These are phyloP conservation scores for Collybia mongolica DNA, from an alignment of 768 basidiomycete genomes.

Conservation along the genomic window DNA sequence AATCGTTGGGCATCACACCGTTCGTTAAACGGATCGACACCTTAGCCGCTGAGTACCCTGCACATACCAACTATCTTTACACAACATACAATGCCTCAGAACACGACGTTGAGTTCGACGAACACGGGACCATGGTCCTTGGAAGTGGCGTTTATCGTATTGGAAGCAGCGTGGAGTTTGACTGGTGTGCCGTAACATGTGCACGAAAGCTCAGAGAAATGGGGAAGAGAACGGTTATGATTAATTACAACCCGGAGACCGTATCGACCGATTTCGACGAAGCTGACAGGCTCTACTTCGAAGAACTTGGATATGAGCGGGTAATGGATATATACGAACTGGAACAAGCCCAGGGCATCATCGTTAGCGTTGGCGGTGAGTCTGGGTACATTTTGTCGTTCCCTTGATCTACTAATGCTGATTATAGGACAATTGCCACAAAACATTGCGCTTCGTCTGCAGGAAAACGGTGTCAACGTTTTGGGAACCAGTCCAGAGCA, in stretches of 20 bases:
- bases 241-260: conserved; percentile 99
- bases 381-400: not conserved
- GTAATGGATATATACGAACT: conserved; percentile 99
- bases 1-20: conserved; percentile 85
- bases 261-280: conserved; percentile 99
- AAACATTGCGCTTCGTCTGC: conserved; percentile 96
- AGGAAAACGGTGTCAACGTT: conserved; percentile 87
- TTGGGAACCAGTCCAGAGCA: conserved; percentile 93
- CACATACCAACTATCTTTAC: conserved; percentile 98
- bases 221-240: conserved; percentile 96
- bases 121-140: conserved; percentile 98
- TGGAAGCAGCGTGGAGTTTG: conserved; percentile 98
- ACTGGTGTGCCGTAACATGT: conserved; percentile 99
- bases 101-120: conserved; percentile 94
- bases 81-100: conserved; percentile 97
- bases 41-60: conserved; percentile 97
- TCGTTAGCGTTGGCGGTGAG: conserved; percentile 95
- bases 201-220: conserved; percentile 88
- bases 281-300: conserved; percentile 98
- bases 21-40: conserved; percentile 99
- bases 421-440: conserved; percentile 88
- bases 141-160: conserved; percentile 98
- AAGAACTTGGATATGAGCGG: conserved; percentile 95
- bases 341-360: conserved; percentile 87
- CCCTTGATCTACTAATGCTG: conserved; percentile 1